Evolutionary conservation across 192 early-diverging fungal genomes (phyloP).

Genomic region (Coemansia sp.): DNA sequence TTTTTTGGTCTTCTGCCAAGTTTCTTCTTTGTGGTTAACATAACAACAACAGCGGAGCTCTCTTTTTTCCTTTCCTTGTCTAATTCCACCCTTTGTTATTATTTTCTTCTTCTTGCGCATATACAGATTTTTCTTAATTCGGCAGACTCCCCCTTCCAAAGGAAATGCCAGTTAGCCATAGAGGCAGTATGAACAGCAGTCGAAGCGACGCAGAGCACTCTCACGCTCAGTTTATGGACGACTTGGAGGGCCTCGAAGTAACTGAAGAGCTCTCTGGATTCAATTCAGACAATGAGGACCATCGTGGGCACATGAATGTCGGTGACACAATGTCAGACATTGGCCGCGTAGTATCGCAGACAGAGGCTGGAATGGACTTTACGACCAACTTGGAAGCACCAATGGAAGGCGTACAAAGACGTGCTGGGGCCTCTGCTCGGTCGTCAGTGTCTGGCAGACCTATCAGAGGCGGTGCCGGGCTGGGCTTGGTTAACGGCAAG

Average conservation of each 20-base stretch:
- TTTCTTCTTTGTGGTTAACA: no score
- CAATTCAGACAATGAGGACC: constrained; percentile 1
- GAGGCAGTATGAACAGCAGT: neutral
- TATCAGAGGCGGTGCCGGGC: neutral
- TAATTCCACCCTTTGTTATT: neutral
- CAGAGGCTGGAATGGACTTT: constrained; percentile 44
- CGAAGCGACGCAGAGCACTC: neutral
- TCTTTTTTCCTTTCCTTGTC: neutral
- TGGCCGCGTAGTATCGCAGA: constrained; percentile 40
- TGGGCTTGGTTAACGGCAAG: neutral
- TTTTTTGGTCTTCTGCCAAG: neutral
- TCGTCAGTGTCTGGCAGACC: neutral
- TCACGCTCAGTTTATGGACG: neutral
- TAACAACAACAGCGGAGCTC: neutral
- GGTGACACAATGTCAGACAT: constrained; percentile 40
- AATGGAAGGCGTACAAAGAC: constrained; percentile 35
- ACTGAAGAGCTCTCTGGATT: constrained; percentile 30
- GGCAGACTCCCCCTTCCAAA: neutral
- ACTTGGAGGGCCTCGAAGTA: constrained; percentile 2
- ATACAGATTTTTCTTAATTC: neutral
- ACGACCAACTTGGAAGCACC: constrained; percentile 33
- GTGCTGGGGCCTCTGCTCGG: neutral
- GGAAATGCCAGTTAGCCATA: neutral
- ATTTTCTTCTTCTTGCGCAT: neutral
- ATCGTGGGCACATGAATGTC: constrained; percentile 14